Evolutionary conservation across 768 basidiomycete species (phyloP), one percentile per base, ranked within the genome.

Genomic region (Udeniomyces megalosporus): DNA sequence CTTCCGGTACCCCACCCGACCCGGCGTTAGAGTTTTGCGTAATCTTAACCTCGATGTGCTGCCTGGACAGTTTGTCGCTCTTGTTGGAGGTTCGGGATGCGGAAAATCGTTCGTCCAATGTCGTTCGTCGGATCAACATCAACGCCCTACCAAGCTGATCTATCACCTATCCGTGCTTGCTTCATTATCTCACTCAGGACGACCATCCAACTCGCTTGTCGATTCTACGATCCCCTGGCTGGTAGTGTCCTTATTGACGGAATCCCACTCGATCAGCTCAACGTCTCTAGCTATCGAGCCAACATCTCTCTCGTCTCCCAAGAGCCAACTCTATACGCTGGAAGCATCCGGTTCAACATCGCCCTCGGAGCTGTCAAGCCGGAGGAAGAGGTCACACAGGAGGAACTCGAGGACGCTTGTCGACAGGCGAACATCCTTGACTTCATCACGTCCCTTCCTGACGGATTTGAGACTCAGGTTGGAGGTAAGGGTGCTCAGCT

Each of bases 311-410:
- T 78, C 54, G 77, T 78, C n/a, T 74, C 74, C 8, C 38, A 42
- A 42, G 76, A 77, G 64, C 76, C 76, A 52, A 76, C 76, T 0
- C 69, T 77, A 1, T 78, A 77, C 66, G 72, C 76, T 29, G 77
- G 77, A 10, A 71, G 71, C 10, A 69, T 78, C 51, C 58, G 68
- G 24, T 77, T 76, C 72, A 78, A 78, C 68, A 71, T 78, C 57
- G 68, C 74, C 2, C 69, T 78, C 7, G 77, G 77, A 8, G 73
- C 75, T 12, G 71, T 68, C 66, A 73, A 76, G 58, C 73, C 72
- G 3, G 67, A 70, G 26, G 75, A 75, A 46, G 67, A 77, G 58
- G 75, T 78, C 14, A 74, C 77, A 0, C 70, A 78, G 45, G 76
- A 74, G 28, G 74, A 77, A 60, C 53, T 78, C 34, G 67, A 73